phyloP scores from a whole-genome alignment of 2,329 filamentous ascomycete genomes.

The Aspergillus pseudoglaucus region DNA sequence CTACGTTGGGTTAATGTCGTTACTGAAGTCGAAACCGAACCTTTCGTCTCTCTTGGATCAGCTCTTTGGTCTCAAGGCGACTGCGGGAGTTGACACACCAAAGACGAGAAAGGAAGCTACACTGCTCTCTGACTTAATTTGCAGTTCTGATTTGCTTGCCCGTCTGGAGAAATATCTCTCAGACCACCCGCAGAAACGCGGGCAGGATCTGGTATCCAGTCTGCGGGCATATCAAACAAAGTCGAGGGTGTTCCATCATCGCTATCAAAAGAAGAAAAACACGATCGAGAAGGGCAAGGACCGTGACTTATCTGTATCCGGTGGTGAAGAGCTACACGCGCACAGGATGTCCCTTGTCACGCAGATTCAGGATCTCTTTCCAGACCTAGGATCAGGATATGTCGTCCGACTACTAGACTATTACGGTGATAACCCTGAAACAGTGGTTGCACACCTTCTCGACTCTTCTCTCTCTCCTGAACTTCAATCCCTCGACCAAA shows the following conservation, averaged over 20 bases:
- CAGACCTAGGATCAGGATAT: constrained; percentile 77
- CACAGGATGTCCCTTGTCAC: constrained; percentile 79
- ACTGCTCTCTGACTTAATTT: constrained; percentile 74
- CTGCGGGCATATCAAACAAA: constrained; percentile 35
- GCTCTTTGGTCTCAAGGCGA: constrained; percentile 70
- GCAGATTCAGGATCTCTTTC: constrained; percentile 90
- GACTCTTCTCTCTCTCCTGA: constrained; percentile 67
- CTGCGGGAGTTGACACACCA: constrained; percentile 56
- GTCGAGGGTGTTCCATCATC: constrained; percentile 32
- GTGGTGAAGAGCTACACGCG: constrained; percentile 55
- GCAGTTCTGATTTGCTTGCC: constrained; percentile 65
- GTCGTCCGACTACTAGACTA: constrained; percentile 71
- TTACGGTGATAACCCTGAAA: constrained; percentile 70
- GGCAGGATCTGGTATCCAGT: constrained; percentile 33
- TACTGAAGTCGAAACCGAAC: constrained; percentile 63
- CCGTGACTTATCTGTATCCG: constrained; percentile 20
- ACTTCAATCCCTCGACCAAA: constrained; percentile 58
- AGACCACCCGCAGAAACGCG: constrained; percentile 34
- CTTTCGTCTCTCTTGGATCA: constrained; percentile 73
- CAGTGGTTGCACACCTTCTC: constrained; percentile 73
- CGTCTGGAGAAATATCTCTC: constrained; percentile 33
- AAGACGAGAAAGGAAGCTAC: constrained; percentile 43
- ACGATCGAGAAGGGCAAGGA: constrained; percentile 37
- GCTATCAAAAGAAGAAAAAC: constrained; percentile 36
- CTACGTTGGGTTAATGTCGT: constrained; percentile 67